Conservation (phyloP, 345 rosid species). For the Linum trigynum region DNA sequence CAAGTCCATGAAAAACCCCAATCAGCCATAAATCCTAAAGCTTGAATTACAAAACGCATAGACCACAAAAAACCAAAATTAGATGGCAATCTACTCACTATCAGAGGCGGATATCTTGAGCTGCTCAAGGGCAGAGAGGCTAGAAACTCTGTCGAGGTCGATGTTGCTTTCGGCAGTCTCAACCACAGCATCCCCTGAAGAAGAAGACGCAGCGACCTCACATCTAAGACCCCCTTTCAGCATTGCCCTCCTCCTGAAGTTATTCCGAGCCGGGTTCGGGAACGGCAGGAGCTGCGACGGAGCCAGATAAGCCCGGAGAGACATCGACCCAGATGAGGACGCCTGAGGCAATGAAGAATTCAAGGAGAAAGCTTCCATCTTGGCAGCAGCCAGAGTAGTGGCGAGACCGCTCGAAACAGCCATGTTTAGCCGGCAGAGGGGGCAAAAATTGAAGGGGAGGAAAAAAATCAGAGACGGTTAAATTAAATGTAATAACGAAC, state of each 20-base stretch:
- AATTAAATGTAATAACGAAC: too few relatives aligned
- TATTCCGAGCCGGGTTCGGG: neutral
- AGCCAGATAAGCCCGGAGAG: neutral
- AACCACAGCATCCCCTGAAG: constrained; percentile 11
- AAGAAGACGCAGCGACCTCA: constrained; percentile 9
- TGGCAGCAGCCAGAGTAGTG: constrained; percentile 16
- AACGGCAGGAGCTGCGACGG: neutral
- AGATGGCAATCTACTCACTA: constrained; percentile 9
- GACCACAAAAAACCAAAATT: too few relatives aligned
- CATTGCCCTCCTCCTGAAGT: neutral
- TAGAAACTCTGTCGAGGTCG: constrained; percentile 17
- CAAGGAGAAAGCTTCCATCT: constrained; percentile 22
- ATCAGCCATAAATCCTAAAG: too few relatives aligned
- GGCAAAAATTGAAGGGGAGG: neutral
- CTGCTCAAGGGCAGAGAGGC: constrained; percentile 30
- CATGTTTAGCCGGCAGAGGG: neutral
- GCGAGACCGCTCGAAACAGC: constrained; percentile 22
- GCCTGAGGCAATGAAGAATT: constrained; percentile 9
- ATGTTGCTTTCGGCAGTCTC: constrained; percentile 1
- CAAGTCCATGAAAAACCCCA: too few relatives aligned
- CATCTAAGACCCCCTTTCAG: constrained; percentile 17
- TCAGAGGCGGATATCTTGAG: constrained; percentile 26
- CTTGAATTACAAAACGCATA: too few relatives aligned
- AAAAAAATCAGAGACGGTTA: neutral
- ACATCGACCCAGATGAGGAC: constrained; percentile 3